Base-by-base conservation (phyloP, 106 monocot species). In the Allium fistulosum region DNA sequence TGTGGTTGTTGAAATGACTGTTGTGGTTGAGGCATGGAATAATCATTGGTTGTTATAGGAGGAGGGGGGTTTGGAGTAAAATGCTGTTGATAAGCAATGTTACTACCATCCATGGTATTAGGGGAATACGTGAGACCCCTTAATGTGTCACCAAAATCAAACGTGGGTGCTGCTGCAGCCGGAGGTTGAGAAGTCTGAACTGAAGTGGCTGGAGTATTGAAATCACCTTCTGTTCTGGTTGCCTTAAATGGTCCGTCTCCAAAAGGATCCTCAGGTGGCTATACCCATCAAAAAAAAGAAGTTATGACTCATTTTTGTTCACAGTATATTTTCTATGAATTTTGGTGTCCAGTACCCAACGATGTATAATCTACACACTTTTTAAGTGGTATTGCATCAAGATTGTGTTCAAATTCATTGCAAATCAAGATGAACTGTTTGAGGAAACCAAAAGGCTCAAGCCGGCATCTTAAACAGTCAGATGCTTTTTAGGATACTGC, bases 231-330 rank as follows among this genome's bases (percentile, higher is more conserved):
- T 85, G 80, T 49, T 85, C 70, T 48, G 76, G 65, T 74, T 60
- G 87, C 92, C 58, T 73, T 90, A 72, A 99, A 99, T 69, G 89
- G 87, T 62, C 79, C 10, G 71, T 84, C 92, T 49, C 87, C 97
- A 78, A 92, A 99, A 61, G 90, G 97, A 80, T 99, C 77, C 74
- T 80, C 82, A 51, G 26, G 63, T 63, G 78, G 53, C 88, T 93
- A 88, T 46, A 12, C 57, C 17, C 22, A 22, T 22, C 22, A 22
- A 22, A 22, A 17, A 57, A 58, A 37, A 66, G 15, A 14, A 26
- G 50, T 67, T 52, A 27, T 53, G 7, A 12, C 52, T 11, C 18
- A 17, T 8, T 10, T 61, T 61, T 9, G 15, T 12, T 13, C 11
- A 11, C 9, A 45, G 46, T 13, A 8, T 26, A 18, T 45, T 10